Evolutionary conservation across 345 rosid genomes (phyloP), one percentile per base, ranked within the genome.

Genomic region (Hypericum perforatum): DNA sequence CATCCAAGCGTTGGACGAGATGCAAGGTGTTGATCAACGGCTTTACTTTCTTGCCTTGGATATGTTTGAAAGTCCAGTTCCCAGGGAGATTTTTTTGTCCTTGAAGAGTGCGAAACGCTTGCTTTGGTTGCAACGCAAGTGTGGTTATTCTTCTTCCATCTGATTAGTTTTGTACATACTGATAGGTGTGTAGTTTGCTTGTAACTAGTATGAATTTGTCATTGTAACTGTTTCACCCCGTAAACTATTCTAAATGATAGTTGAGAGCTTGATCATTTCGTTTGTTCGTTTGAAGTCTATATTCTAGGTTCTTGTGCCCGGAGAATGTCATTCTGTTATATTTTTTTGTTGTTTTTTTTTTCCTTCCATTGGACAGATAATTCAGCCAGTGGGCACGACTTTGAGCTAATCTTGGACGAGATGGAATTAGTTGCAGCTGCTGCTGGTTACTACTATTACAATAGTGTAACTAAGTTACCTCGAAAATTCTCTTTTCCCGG

Each of bases 401-500:
- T 68, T 32, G 92, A 85, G 65, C 13, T 82, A 62, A 82, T 82
- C 76, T 58, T 85, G 75, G 89, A 83, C 45, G 78, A 85, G 84
- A 85, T 89, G 89, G 92, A 85, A 53, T 61, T 85, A 64, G 79
- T 85, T 57, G 91, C 94, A 0, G 85, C 89, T 8, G 82, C 96
- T 53, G 80, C 82, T 54, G 89, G 91, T 54, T 88, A 74, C 69
- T 71, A 72, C 55, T 78, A 73, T 46, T 81, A 74, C 65, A 65
- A 71, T 53, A 69, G 75, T 13, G 50, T 70, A 63, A 65, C 65
- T 11, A 75, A 75, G 69, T 80, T 61, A 54, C 74, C 78, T 56
- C 68, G 57, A 44, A 54, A 63, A 49, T 45, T 41, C 63, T 71
- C 60, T 1, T 69, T 72, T 38, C 63, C 65, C 8, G 14, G 62